Base-by-base conservation (phyloP, 2,329 filamentous ascomycete genomes). In the Botryotinia calthae region DNA sequence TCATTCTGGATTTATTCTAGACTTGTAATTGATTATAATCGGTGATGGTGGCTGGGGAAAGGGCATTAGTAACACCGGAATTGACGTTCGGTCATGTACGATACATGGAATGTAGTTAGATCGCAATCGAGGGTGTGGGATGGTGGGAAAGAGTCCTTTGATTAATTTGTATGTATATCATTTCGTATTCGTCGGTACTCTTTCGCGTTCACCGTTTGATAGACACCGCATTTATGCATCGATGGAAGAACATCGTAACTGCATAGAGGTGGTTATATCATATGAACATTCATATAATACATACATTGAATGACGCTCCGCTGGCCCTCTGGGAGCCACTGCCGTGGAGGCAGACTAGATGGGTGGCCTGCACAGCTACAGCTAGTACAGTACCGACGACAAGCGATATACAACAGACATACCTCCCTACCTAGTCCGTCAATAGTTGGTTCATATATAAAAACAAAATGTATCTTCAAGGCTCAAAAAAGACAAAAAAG, bases 151-250 rank as follows among this genome's bases (percentile, higher is more conserved):
- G 10, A 25, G 31, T 34, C 31, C 28, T 22, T 7, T 44, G 0
- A 44, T 34, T 34, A 34, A n/a, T 34, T 34, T 3, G 5, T 34
- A 34, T 34, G 34, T 34, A 34, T 37, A 37, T 10, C 37, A 9
- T 37, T 8, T 37, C 9, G 31, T 14, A 25, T 61, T 37, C 37
- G 58, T 61, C n/a, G 14, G 40, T 25, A 25, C 20, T 8, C 20
- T 25, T 22, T 63, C 16, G 4, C n/a, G n/a, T 64, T 42, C 40
- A 42, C 42, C 40, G 18, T 34, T 46, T 46, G 42, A 46, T 9
- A 16, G 48, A 54, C 62, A 65, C 42, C 63, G 63, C 63, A 65
- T 48, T 48, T 65, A 64, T 64, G 42, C 63, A 65, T n/a, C n/a
- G n/a, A n/a, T n/a, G n/a, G n/a, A n/a, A n/a, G n/a, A n/a, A n/a